A percentile compares a stretch with the other conserved stretches of the same genome.
Evolutionary conservation across 306 rosid genomes (phyloP).

Genomic region (Vicia villosa): DNA sequence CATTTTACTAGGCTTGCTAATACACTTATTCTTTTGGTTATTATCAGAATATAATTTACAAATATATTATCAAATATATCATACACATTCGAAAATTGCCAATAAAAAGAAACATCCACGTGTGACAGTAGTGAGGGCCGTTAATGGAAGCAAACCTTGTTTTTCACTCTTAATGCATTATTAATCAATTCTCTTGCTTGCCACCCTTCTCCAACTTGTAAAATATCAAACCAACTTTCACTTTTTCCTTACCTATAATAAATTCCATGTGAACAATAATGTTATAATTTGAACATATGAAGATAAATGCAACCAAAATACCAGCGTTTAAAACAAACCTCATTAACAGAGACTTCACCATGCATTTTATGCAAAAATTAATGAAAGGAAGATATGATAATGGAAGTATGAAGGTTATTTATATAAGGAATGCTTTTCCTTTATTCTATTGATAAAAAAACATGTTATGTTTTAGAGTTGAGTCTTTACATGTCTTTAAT

Average conservation of each 20-base stretch:
- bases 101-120: background rate
- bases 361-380: too few relatives aligned
- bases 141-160: slow-evolving; percentile 4
- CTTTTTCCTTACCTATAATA: background rate
- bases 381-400: too few relatives aligned
- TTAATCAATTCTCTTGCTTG: background rate
- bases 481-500: slow-evolving; percentile 42
- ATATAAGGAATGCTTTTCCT: slow-evolving; percentile 11
- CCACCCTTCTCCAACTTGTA: background rate
- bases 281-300: background rate
- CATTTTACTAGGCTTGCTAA: too few relatives aligned
- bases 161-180: background rate
- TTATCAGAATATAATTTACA: too few relatives aligned
- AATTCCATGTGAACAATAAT: background rate
- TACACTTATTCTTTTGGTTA: too few relatives aligned
- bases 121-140: background rate
- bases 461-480: slow-evolving; percentile 3
- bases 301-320: too few relatives aligned
- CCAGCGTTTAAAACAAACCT: too few relatives aligned
- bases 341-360: too few relatives aligned
- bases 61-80: background rate
- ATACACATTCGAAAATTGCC: background rate
- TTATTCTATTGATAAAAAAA: slow-evolving; percentile 17
- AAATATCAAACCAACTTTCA: background rate
- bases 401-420: too few relatives aligned